Conservation (phyloP, 805 yeast species). For the Gaillardinia entomophila region DNA sequence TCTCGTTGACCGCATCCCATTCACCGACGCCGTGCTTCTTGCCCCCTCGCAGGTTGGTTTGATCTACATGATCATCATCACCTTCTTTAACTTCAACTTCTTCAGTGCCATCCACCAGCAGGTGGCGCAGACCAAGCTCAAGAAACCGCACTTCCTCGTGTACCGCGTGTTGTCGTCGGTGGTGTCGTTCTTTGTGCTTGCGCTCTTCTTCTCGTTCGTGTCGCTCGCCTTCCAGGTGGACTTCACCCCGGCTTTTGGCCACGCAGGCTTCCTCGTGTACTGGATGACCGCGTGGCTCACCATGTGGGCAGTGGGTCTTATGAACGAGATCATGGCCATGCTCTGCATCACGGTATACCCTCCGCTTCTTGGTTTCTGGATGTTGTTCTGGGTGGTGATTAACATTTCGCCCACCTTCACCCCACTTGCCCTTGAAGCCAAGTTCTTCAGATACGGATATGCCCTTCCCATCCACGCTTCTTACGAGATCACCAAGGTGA, state of each 20-base stretch:
- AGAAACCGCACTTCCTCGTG: slow-evolving; percentile 39
- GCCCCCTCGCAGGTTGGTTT: slow-evolving; percentile 76
- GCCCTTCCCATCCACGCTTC: slow-evolving; percentile 67
- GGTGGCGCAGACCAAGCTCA: slow-evolving; percentile 39
- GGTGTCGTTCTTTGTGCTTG: slow-evolving; percentile 49
- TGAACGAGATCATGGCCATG: slow-evolving; percentile 60
- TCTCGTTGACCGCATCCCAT: slow-evolving; percentile 46
- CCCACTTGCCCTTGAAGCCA: slow-evolving; percentile 53
- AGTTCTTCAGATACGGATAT: slow-evolving; percentile 60
- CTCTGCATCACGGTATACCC: slow-evolving; percentile 50
- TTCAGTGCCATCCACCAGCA: slow-evolving; percentile 48
- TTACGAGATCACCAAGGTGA: slow-evolving; percentile 53
- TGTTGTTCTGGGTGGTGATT: slow-evolving; percentile 61
- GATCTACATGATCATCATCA: slow-evolving; percentile 62
- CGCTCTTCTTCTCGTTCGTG: slow-evolving; percentile 54
- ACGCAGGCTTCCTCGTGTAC: slow-evolving; percentile 64
- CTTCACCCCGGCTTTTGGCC: slow-evolving; percentile 53
- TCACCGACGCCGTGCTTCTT: slow-evolving; percentile 40
- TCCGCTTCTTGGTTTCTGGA: slow-evolving; percentile 65
- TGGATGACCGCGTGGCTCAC: slow-evolving; percentile 68
- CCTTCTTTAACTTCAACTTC: slow-evolving; percentile 67
- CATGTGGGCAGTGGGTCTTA: slow-evolving; percentile 73
- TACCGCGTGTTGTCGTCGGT: slow-evolving; percentile 50
- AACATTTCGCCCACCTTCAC: slow-evolving; percentile 68
- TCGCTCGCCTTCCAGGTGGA: slow-evolving; percentile 66